These are phyloP conservation scores for Fulvia fulva DNA, from an alignment of 2,329 filamentous ascomycete species.

Conservation along the genomic window DNA sequence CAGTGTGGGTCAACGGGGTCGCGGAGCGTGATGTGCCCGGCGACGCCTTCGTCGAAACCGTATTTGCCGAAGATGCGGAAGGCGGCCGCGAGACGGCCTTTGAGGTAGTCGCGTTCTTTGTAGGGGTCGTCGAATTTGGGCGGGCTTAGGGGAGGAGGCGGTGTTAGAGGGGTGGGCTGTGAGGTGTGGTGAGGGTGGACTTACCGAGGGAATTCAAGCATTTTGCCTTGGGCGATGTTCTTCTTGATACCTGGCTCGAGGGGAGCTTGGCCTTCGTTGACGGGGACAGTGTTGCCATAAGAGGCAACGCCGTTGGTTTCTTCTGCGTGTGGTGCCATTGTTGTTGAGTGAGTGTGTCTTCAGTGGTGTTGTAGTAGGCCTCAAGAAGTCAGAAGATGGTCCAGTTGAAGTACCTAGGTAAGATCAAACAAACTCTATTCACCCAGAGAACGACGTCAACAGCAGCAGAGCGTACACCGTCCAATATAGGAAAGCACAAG, in stretches of 20 bases:
- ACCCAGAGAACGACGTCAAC: not conserved
- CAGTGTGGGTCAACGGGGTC: constrained; percentile 33
- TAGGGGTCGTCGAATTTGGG: constrained; percentile 37
- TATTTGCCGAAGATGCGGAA: constrained; percentile 44
- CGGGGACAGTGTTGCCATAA: constrained; percentile 27
- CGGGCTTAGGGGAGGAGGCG: constrained; percentile 16
- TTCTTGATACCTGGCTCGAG: constrained; percentile 33
- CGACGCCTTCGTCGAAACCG: constrained; percentile 39
- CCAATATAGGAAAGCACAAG: not conserved
- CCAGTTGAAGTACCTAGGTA: no score
- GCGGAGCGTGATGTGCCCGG: constrained; percentile 42
- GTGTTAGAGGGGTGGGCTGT: not conserved
- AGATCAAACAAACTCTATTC: not conserved
- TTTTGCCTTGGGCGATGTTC: constrained; percentile 29
- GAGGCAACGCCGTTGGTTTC: constrained; percentile 17
- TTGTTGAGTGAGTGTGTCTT: no score
- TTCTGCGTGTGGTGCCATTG: constrained; percentile 34
- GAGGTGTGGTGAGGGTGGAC: not conserved
- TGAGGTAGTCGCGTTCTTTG: constrained; percentile 40
- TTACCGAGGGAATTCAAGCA: constrained; percentile 28
- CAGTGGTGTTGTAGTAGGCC: no score
- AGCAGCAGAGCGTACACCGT: not conserved
- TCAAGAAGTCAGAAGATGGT: no score
- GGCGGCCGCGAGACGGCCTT: constrained; percentile 43
- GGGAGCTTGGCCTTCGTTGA: constrained; percentile 30